Base-by-base conservation (phyloP, 192 early-diverging fungal species). In the Neocallimastix lanati region DNA sequence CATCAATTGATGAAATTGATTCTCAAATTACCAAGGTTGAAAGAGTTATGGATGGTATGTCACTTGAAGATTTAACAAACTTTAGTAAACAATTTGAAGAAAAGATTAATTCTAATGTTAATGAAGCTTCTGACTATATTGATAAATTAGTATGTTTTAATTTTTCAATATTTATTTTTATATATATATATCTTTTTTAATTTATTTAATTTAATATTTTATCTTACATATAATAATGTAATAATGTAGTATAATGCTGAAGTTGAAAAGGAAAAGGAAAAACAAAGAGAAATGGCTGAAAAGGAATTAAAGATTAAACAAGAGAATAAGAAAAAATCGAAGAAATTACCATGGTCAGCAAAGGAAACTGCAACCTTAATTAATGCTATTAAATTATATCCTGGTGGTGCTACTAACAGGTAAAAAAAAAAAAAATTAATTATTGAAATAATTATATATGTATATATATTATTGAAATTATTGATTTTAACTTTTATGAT, bases 331-430 rank as follows among this genome's bases (percentile, higher is more conserved):
- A 38, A 38, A 38, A 38, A 38, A 13, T 14, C 37, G 9, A 38
- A 38, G 14, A 38, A 38, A 14, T 38, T 38, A 38, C 37, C 37
- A 38, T 95, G 94, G 94, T 82, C 86, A 0, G 83, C 91, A 4
- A 91, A 95, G 81, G 93, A 95, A 82, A 83, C 89, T 15, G 87
- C 89, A 7, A 80, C 90, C 5, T 84, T 95, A 21, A 93, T 94
- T 83, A 94, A 94, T 81, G 93, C 92, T 25, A 85, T 90, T 76
- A 94, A 94, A 79, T 88, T 91, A 82, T 94, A 91, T 81, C 94
- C 93, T 18, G 92, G 92, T 28, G 94, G 94, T 25, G 92, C 91
- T 16, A 84, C 87, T 28, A 83, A 88, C 35, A 87, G 91, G 79
- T 83, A 83, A 82, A 29, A 37, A 30, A 13, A 27, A 38, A 14